Evolutionary conservation across 768 basidiomycete species (phyloP).

Genomic region (Gymnopilus dilepis): DNA sequence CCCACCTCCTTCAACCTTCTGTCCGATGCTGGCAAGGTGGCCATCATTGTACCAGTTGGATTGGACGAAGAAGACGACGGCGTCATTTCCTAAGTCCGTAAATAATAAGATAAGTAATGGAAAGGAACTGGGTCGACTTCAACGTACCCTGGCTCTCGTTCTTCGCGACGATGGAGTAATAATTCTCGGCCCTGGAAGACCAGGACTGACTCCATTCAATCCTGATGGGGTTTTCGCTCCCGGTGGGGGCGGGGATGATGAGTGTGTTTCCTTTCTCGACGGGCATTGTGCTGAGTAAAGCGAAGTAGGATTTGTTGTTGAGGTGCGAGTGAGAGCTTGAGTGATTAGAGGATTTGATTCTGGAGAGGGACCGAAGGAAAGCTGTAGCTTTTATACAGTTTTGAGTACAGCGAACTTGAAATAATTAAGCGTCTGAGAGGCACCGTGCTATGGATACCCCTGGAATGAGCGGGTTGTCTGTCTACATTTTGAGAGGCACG

Average conservation of each 20-base stretch:
- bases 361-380: background rate
- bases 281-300: background rate
- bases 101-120: background rate
- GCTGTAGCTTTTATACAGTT: background rate
- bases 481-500: too few relatives aligned
- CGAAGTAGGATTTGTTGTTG: background rate
- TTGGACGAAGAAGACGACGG: background rate
- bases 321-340: background rate
- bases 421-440: too few relatives aligned
- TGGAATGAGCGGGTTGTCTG: too few relatives aligned
- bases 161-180: background rate
- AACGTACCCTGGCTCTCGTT: background rate
- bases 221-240: background rate
- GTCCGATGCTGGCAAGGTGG: background rate
- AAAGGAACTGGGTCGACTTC: background rate
- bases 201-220: background rate
- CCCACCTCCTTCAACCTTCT: background rate
- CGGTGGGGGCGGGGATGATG: background rate
- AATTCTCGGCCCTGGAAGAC: background rate
- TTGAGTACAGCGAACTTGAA: too few relatives aligned
- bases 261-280: background rate
- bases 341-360: background rate
- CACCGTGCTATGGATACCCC: too few relatives aligned
- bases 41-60: background rate
- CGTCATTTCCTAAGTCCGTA: background rate